Conservation (phyloP, 2,329 filamentous ascomycete species). For the Cyclaneusma minus region DNA sequence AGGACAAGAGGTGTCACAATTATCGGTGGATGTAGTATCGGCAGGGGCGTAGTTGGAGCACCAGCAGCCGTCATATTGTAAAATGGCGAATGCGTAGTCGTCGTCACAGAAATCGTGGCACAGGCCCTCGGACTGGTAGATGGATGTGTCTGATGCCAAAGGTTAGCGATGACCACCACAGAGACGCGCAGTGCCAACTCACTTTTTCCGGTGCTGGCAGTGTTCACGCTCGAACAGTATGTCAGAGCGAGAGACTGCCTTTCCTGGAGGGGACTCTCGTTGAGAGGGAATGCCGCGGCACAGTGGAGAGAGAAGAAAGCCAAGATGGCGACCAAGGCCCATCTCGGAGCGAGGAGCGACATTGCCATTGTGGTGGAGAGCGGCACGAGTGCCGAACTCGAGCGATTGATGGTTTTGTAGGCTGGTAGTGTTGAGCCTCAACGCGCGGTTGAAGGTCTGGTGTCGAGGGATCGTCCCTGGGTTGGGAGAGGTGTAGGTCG, state of each 20-base stretch:
- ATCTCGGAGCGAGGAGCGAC: no score
- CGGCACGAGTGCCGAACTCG: no score
- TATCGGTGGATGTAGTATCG: conserved; percentile 20
- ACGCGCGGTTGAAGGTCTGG: no score
- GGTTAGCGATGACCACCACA: conserved; percentile 4
- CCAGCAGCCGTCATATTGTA: conserved; percentile 54
- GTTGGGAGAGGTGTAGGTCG: no score
- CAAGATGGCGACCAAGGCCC: no score
- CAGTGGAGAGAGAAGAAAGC: no score
- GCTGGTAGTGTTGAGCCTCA: no score
- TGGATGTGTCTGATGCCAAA: conserved; percentile 29
- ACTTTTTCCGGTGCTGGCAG: conserved; percentile 25
- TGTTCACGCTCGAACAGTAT: conserved; percentile 33
- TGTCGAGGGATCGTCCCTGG: no score
- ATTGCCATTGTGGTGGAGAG: no score
- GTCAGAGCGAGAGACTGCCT: conserved; percentile 4
- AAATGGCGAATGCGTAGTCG: conserved; percentile 50
- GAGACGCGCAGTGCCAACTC: conserved; percentile 15
- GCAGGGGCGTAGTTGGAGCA: conserved; percentile 55
- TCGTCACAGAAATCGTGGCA: conserved; percentile 44
- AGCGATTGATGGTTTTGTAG: no score
- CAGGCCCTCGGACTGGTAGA: conserved; percentile 54
- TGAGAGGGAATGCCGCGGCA: no score
- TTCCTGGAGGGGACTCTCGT: no score
- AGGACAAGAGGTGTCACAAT: conserved; percentile 46